Percentiles rank a stretch among this genome's conserved stretches.
These are phyloP conservation scores for Thalassiosira profunda DNA, from an alignment of 108 stramenopile species.

Conservation along the genomic window DNA sequence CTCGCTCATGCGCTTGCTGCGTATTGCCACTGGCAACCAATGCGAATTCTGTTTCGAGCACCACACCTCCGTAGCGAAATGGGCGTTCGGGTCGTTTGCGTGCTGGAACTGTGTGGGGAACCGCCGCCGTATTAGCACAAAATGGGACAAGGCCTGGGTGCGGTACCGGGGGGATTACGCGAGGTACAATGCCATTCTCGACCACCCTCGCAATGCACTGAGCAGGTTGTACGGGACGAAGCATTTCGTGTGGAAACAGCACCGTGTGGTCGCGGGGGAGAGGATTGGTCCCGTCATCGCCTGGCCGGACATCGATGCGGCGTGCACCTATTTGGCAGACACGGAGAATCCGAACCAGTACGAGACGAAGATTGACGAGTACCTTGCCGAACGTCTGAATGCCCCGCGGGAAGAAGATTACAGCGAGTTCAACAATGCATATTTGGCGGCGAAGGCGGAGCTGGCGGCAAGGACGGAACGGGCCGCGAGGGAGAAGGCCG, in stretches of 20 bases:
- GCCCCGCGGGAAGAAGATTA: background rate
- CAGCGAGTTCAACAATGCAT: slow-evolving; percentile 4
- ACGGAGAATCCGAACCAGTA: background rate
- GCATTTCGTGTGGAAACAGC: slow-evolving; percentile 10
- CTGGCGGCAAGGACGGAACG: background rate
- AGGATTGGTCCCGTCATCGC: slow-evolving; percentile 5
- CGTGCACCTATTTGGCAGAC: background rate
- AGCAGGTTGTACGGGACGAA: slow-evolving; percentile 1
- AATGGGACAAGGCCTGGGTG: slow-evolving; percentile 1
- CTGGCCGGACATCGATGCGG: slow-evolving; percentile 7
- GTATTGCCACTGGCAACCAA: slow-evolving; percentile 15
- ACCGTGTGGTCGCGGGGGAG: slow-evolving; percentile 3
- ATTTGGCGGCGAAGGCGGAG: slow-evolving; percentile 2
- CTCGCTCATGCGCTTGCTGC: slow-evolving; percentile 4
- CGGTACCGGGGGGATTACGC: background rate
- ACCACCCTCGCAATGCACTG: background rate
- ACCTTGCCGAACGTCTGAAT: background rate
- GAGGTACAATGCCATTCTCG: background rate
- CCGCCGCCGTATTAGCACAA: background rate
- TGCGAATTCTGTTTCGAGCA: slow-evolving; percentile 4
- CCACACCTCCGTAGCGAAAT: background rate
- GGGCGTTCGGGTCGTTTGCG: slow-evolving; percentile 5
- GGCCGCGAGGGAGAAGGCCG: background rate
- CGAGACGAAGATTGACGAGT: background rate
- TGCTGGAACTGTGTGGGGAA: slow-evolving; percentile 6